phyloP scores from a whole-genome alignment of 495 filamentous ascomycete genomes.

The Xylaria intraflava region DNA sequence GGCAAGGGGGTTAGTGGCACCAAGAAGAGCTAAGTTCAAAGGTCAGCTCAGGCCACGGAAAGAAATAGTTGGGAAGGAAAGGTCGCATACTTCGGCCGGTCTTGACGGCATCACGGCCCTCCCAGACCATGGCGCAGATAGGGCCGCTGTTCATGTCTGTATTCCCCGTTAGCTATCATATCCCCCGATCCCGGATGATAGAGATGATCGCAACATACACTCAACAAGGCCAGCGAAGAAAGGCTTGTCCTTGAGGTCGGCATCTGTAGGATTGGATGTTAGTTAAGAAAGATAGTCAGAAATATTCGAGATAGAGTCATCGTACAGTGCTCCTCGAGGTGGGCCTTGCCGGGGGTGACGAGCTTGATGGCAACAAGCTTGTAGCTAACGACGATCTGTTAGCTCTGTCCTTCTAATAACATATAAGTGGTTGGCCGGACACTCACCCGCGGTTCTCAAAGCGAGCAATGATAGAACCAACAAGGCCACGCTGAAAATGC shows the following conservation, averaged over 20 bases:
- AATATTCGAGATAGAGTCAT: constrained; percentile 5
- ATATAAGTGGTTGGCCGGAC: neutral
- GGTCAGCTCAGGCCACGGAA: constrained; percentile 12
- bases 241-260: constrained; percentile 82
- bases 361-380: constrained; percentile 99
- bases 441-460: constrained; percentile 89
- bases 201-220: constrained; percentile 47
- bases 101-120: constrained; percentile 95
- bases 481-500: constrained; percentile 71
- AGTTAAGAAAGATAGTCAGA: constrained; percentile 15
- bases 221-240: constrained; percentile 92
- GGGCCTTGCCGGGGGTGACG: constrained; percentile 72
- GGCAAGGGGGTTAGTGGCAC: constrained; percentile 94
- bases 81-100: constrained; percentile 72
- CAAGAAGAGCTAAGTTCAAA: constrained; percentile 62
- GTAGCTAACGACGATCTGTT: constrained; percentile 53
- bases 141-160: constrained; percentile 95
- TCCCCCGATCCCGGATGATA: neutral
- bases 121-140: constrained; percentile 98
- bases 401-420: neutral
- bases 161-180: neutral
- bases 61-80: neutral
- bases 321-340: constrained; percentile 92
- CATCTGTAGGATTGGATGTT: constrained; percentile 47
- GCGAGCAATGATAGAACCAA: constrained; percentile 92